These are phyloP conservation scores for Limnanthes douglasii DNA, from an alignment of 345 rosid species.

Conservation along the genomic window DNA sequence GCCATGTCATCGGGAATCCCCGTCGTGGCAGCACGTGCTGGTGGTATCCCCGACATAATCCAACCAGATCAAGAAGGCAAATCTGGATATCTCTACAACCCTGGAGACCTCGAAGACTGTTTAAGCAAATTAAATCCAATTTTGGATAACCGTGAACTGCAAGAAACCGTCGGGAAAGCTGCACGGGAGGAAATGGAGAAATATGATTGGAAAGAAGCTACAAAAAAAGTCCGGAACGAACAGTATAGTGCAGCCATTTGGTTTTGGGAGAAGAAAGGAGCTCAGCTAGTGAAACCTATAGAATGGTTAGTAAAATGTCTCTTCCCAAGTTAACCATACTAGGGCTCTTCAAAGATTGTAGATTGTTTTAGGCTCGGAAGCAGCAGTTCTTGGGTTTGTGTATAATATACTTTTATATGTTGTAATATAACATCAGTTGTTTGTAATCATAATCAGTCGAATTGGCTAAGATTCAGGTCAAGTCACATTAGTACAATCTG, in stretches of 20 bases:
- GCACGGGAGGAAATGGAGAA: conserved; percentile 60
- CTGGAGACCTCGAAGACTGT: conserved; percentile 61
- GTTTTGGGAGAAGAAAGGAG: conserved; percentile 64
- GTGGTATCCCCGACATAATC: conserved; percentile 66
- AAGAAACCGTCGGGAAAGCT: conserved; percentile 48
- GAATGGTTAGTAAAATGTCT: conserved; percentile 38
- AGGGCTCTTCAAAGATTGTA: too few species aligned
- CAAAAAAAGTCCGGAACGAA: conserved; percentile 44
- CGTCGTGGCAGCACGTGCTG: conserved; percentile 64
- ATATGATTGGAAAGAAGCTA: conserved; percentile 73
- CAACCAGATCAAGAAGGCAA: conserved; percentile 56
- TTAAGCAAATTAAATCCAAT: conserved; percentile 37
- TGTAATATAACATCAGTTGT: too few species aligned
- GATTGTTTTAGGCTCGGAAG: too few species aligned
- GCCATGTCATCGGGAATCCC: conserved; percentile 75
- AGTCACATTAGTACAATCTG: too few species aligned
- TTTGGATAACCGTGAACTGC: conserved; percentile 22
- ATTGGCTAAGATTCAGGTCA: too few species aligned
- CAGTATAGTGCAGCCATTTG: conserved; percentile 64
- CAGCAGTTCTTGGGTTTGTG: too few species aligned
- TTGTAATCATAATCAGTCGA: too few species aligned
- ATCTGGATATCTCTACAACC: conserved; percentile 39
- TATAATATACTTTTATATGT: too few species aligned
- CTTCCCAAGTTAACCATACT: too few species aligned
- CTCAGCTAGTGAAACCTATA: conserved; percentile 35